These are phyloP conservation scores for Solanum hybrid DNA, from an alignment of 305 asterid species.

Conservation along the genomic window DNA sequence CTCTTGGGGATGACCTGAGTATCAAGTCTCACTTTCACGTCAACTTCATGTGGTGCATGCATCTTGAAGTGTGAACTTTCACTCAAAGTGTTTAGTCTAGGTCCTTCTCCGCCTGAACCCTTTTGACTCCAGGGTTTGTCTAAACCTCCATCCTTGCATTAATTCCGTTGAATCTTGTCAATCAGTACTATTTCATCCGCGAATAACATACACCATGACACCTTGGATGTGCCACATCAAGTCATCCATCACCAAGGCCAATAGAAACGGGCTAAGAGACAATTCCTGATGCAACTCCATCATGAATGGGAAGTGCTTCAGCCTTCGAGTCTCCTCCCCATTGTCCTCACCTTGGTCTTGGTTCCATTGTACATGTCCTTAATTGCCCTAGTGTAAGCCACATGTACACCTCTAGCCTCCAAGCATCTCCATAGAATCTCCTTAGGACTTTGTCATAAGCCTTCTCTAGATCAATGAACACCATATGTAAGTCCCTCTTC, in stretches of 20 bases:
- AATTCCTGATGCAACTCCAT: neutral
- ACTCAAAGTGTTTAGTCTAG: neutral
- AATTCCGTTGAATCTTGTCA: neutral
- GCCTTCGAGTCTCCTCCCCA: neutral
- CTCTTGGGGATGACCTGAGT: neutral
- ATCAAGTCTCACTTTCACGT: neutral
- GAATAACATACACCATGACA: neutral
- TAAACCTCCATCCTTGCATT: neutral
- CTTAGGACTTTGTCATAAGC: too few species aligned
- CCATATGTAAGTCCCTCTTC: too few species aligned
- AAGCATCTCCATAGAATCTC: neutral
- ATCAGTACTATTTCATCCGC: neutral
- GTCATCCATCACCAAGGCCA: neutral
- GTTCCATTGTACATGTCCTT: neutral
- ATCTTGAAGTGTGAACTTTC: neutral
- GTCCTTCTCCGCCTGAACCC: neutral
- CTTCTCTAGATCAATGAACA: too few species aligned
- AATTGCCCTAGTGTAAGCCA: neutral
- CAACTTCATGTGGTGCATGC: neutral
- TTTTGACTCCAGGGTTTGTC: neutral
- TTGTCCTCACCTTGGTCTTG: neutral
- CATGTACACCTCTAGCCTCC: neutral
- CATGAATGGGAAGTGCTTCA: neutral
- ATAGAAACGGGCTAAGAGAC: neutral
- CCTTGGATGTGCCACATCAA: neutral